phyloP scores from a whole-genome alignment of 2,329 filamentous ascomycete genomes.

The Nemania serpens region DNA sequence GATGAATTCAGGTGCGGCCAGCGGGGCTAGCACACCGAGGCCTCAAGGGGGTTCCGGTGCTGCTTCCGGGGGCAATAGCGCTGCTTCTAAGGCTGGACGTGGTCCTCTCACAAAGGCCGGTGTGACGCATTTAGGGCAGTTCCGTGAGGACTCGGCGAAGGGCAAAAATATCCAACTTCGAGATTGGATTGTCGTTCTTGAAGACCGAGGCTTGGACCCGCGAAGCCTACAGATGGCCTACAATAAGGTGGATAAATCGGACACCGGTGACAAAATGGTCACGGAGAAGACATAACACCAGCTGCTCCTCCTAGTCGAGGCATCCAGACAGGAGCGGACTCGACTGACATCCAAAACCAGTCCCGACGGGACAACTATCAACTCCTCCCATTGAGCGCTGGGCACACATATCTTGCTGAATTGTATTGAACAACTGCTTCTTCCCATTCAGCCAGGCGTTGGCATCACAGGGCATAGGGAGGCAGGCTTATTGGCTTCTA shows the following conservation, averaged over 20 bases:
- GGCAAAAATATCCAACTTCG: constrained; percentile 81
- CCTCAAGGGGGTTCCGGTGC: constrained; percentile 33
- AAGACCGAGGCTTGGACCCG: constrained; percentile 73
- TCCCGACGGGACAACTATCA: not conserved
- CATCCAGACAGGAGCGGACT: not conserved
- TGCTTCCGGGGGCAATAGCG: constrained; percentile 41
- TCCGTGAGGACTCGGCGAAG: constrained; percentile 77
- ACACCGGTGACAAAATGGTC: constrained; percentile 36
- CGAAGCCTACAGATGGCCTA: constrained; percentile 66
- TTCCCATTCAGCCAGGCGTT: constrained; percentile 40
- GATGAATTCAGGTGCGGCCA: constrained; percentile 65
- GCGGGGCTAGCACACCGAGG: constrained; percentile 58
- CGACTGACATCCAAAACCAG: not conserved
- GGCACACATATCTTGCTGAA: constrained; percentile 22
- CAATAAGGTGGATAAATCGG: constrained; percentile 55
- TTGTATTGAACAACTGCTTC: constrained; percentile 36
- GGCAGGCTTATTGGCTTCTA: constrained; percentile 30
- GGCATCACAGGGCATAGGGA: constrained; percentile 34
- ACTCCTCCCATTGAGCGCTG: not conserved
- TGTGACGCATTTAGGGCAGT: constrained; percentile 70
- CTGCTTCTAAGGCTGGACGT: constrained; percentile 41
- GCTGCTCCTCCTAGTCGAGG: not conserved
- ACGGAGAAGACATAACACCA: constrained; percentile 23
- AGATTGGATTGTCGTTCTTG: constrained; percentile 79
- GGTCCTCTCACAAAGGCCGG: constrained; percentile 59